Conservation (phyloP, 768 basidiomycete genomes). For the Grammothele lineata region DNA sequence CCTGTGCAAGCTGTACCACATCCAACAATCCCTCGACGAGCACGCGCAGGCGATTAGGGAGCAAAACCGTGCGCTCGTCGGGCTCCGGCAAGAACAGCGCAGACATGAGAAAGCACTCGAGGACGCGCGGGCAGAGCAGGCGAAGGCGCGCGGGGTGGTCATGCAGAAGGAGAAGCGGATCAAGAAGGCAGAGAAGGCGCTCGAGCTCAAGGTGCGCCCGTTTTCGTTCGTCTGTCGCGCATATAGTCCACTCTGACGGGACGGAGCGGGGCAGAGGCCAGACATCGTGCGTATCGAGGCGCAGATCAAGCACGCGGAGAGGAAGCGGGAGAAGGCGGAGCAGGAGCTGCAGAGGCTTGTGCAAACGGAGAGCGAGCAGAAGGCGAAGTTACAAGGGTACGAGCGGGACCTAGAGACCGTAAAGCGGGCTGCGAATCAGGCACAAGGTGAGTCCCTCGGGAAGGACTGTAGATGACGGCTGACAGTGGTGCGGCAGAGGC, state of each 20-base stretch:
- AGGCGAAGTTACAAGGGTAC: constrained; percentile 49
- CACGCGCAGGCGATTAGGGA: constrained; percentile 66
- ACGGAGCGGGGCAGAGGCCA: constrained; percentile 84
- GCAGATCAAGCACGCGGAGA: constrained; percentile 80
- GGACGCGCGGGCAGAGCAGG: constrained; percentile 73
- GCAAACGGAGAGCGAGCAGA: constrained; percentile 51
- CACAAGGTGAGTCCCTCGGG: constrained; percentile 65
- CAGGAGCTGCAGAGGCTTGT: constrained; percentile 59
- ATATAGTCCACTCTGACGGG: too few species aligned
- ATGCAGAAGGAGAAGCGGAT: constrained; percentile 83
- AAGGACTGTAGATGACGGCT: not conserved
- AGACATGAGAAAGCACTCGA: constrained; percentile 69
- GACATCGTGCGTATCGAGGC: constrained; percentile 80
- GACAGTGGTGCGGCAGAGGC: constrained; percentile 68
- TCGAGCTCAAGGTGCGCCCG: constrained; percentile 82
- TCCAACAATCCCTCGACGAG: constrained; percentile 75
- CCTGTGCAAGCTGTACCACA: constrained; percentile 86
- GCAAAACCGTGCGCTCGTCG: constrained; percentile 68
- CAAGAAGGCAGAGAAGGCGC: constrained; percentile 85
- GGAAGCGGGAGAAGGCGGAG: constrained; percentile 71
- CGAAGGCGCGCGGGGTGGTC: constrained; percentile 66
- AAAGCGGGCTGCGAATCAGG: constrained; percentile 65
- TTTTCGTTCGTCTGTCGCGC: constrained; percentile 17
- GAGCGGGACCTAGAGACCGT: constrained; percentile 66
- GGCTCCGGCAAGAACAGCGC: constrained; percentile 65